A percentile compares a stretch with the other conserved stretches of the same genome.
phyloP scores from a whole-genome alignment of 2,329 filamentous ascomycete species.

The Trichoderma sp. region DNA sequence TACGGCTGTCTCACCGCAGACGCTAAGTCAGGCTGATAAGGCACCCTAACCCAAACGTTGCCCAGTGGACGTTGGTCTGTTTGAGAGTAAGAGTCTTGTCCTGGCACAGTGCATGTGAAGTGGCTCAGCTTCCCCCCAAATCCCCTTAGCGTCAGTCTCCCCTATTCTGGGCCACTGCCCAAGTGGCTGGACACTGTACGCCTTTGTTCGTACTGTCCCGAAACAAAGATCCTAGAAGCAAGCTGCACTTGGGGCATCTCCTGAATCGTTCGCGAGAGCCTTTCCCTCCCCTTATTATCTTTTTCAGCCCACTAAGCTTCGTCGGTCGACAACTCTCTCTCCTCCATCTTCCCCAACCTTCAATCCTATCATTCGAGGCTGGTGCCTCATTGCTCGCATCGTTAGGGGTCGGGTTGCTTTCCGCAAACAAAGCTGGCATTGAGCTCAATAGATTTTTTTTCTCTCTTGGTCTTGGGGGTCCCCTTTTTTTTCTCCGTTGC shows the following conservation, averaged over 20 bases:
- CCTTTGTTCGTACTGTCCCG: conserved; percentile 17
- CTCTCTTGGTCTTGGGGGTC: neutral
- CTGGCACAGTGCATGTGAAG: conserved; percentile 6
- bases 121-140: conserved; percentile 21
- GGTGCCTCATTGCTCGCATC: conserved; percentile 33
- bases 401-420: conserved; percentile 24
- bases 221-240: conserved; percentile 22
- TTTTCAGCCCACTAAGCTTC: conserved; percentile 26
- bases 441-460: conserved; percentile 21
- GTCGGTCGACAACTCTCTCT: conserved; percentile 23
- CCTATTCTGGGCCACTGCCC: conserved; percentile 22
- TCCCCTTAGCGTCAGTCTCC: conserved; percentile 18
- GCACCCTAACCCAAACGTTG: conserved; percentile 12
- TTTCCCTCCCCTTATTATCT: conserved; percentile 28
- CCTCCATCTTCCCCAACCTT: conserved; percentile 28
- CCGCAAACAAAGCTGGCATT: conserved; percentile 19
- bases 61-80: conserved; percentile 5
- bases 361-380: conserved; percentile 33
- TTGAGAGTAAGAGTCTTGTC: conserved; percentile 1
- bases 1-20: conserved; percentile 17
- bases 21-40: conserved; percentile 14
- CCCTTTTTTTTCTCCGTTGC: conserved; percentile 6
- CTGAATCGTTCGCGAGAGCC: conserved; percentile 22
- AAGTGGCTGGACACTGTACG: conserved; percentile 12
- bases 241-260: conserved; percentile 17